Percentiles rank a stretch among this genome's conserved stretches.
Evolutionary conservation across 805 yeast species (phyloP).

Genomic region (Yamadazyma paraphyllophila): DNA sequence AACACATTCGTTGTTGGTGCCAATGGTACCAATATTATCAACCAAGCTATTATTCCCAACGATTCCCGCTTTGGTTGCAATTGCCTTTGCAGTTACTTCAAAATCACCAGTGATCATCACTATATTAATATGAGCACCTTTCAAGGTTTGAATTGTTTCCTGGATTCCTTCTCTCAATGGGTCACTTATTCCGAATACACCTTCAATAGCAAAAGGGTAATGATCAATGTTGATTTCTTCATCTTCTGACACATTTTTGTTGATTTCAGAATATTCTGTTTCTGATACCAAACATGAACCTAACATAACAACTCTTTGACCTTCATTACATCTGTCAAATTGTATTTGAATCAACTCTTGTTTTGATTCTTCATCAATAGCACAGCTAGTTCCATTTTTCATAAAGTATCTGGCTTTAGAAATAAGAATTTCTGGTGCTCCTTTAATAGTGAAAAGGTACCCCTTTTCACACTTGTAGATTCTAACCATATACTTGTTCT

Average conservation of each 20-base stretch:
- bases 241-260: constrained; percentile 8
- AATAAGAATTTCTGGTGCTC: constrained; percentile 47
- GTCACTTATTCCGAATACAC: constrained; percentile 43
- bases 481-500: constrained; percentile 44
- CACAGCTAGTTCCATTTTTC: constrained; percentile 18
- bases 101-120: constrained; percentile 55
- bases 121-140: constrained; percentile 40
- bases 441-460: constrained; percentile 33
- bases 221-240: constrained; percentile 13
- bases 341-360: constrained; percentile 25
- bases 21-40: constrained; percentile 19
- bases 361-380: constrained; percentile 16
- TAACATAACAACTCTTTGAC: constrained; percentile 33
- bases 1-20: constrained; percentile 22
- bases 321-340: constrained; percentile 33
- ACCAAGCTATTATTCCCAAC: constrained; percentile 20
- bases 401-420: constrained; percentile 24
- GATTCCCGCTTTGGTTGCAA: constrained; percentile 45
- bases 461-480: constrained; percentile 19
- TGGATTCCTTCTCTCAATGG: constrained; percentile 40
- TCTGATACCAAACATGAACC: constrained; percentile 23
- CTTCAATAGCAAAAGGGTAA: constrained; percentile 22
- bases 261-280: background rate
- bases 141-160: constrained; percentile 29
- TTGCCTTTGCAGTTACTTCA: constrained; percentile 49